Evolutionary conservation across 2,329 filamentous ascomycete genomes (phyloP).

Genomic region (Fusarium neocosmosporiellum): DNA sequence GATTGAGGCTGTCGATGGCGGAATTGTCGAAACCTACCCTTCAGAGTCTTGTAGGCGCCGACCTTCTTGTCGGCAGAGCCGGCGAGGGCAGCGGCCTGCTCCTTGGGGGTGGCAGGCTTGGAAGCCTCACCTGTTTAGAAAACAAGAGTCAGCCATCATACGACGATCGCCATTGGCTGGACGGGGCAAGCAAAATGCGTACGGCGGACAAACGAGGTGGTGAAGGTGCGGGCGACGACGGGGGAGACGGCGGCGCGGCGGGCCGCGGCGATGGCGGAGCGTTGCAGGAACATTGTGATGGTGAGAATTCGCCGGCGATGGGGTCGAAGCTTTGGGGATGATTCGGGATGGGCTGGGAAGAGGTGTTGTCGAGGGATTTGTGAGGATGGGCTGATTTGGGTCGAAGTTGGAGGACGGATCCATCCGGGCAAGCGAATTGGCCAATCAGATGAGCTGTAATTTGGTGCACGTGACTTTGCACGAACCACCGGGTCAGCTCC

Average conservation of each 20-base stretch:
- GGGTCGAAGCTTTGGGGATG: conserved; percentile 34
- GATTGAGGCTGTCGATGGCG: conserved; percentile 24
- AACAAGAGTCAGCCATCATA: conserved; percentile 46
- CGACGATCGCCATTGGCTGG: conserved; percentile 44
- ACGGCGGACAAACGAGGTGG: conserved; percentile 71
- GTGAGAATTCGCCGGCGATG: conserved; percentile 38
- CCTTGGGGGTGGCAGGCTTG: conserved; percentile 50
- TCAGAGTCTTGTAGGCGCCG: conserved; percentile 58
- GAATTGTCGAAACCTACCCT: conserved; percentile 55
- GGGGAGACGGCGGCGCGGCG: conserved; percentile 68
- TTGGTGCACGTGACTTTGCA: conserved; percentile 47
- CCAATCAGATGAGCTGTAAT: conserved; percentile 46
- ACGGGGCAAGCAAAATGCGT: conserved; percentile 49
- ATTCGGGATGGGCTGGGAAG: conserved; percentile 39
- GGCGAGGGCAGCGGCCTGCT: conserved; percentile 52
- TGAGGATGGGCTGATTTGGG: conserved; percentile 59
- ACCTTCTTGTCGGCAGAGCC: conserved; percentile 58
- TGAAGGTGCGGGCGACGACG: conserved; percentile 68
- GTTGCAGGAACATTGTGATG: conserved; percentile 69
- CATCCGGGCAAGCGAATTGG: conserved; percentile 48
- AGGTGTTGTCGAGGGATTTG: conserved; percentile 59
- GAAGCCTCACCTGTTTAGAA: conserved; percentile 51
- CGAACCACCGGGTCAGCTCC: conserved; percentile 16
- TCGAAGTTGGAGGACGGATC: conserved; percentile 48
- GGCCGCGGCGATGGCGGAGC: conserved; percentile 69